phyloP scores from a whole-genome alignment of 192 early-diverging fungal species.

The Geosiphon pyriformis region DNA sequence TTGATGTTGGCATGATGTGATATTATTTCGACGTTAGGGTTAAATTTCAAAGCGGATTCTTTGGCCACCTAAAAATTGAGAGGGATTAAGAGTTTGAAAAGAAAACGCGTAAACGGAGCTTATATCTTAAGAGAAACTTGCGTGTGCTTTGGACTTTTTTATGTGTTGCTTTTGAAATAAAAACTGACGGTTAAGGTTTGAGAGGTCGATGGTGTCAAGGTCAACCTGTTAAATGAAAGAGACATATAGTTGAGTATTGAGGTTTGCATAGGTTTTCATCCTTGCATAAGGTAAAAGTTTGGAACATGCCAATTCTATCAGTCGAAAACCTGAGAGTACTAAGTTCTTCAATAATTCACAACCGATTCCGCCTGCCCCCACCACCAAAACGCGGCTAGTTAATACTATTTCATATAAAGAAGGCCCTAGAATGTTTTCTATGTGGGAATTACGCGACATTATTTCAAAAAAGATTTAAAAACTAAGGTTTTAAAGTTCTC shows the following conservation, averaged over 20 bases:
- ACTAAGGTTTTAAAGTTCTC: too few species aligned
- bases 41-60: slow-evolving; percentile 79
- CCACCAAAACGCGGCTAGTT: slow-evolving; percentile 50
- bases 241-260: neutral
- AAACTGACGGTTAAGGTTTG: slow-evolving; percentile 99
- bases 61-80: slow-evolving; percentile 59
- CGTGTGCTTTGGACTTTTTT: slow-evolving; percentile 84
- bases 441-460: slow-evolving; percentile 28
- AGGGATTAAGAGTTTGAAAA: neutral
- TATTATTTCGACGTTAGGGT: slow-evolving; percentile 69
- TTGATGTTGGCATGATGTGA: slow-evolving; percentile 87
- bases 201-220: slow-evolving; percentile 97
- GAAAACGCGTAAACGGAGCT: too few species aligned
- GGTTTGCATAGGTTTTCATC: neutral
- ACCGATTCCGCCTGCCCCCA: slow-evolving; percentile 93
- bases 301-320: slow-evolving; percentile 69
- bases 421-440: slow-evolving; percentile 27
- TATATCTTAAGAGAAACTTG: slow-evolving; percentile 36
- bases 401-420: slow-evolving; percentile 28
- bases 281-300: neutral
- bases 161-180: slow-evolving; percentile 95
- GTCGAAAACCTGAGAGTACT: slow-evolving; percentile 76
- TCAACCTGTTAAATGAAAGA: slow-evolving; percentile 63
- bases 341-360: slow-evolving; percentile 98
- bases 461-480: too few species aligned